Evolutionary conservation across 2,329 filamentous ascomycete genomes (phyloP).

Genomic region (Arthrobotrys pseudoclavata): DNA sequence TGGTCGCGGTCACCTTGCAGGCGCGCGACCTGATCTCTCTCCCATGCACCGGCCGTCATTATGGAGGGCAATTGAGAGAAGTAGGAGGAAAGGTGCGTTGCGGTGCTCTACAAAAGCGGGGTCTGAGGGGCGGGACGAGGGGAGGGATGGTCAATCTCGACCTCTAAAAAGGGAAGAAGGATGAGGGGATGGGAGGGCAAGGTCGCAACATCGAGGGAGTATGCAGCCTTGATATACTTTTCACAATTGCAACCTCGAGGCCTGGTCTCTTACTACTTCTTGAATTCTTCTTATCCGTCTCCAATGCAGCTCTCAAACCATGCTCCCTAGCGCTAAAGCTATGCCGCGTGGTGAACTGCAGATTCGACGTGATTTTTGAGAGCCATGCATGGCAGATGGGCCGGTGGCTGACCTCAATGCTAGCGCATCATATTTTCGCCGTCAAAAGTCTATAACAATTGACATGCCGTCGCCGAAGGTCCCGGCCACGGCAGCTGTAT

Average conservation of each 20-base stretch:
- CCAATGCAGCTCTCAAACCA: background rate
- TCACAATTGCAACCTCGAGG: constrained; percentile 22
- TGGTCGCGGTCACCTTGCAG: constrained; percentile 47
- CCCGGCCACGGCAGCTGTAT: constrained; percentile 18
- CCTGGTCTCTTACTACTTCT: background rate
- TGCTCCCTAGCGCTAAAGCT: constrained; percentile 2
- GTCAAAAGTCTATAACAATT: constrained; percentile 16
- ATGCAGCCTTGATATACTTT: constrained; percentile 50
- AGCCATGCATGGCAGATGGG: constrained; percentile 36
- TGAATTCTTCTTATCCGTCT: constrained; percentile 21
- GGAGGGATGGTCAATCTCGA: constrained; percentile 23
- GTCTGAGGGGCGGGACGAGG: constrained; percentile 26
- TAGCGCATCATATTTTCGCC: constrained; percentile 27
- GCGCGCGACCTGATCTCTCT: constrained; percentile 54
- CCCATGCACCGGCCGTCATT: constrained; percentile 53
- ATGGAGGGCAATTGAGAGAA: constrained; percentile 15
- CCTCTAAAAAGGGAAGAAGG: constrained; percentile 13
- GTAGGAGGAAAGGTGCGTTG: constrained; percentile 33
- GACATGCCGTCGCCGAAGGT: constrained; percentile 23
- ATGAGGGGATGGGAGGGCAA: constrained; percentile 1
- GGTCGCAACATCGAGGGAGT: constrained; percentile 4
- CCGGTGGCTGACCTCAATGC: constrained; percentile 50
- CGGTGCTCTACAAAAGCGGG: constrained; percentile 41
- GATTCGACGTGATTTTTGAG: constrained; percentile 51
- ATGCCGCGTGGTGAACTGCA: constrained; percentile 18